Evolutionary conservation across 2,329 filamentous ascomycete genomes (phyloP).

Genomic region (Arthrocladium fulminans): DNA sequence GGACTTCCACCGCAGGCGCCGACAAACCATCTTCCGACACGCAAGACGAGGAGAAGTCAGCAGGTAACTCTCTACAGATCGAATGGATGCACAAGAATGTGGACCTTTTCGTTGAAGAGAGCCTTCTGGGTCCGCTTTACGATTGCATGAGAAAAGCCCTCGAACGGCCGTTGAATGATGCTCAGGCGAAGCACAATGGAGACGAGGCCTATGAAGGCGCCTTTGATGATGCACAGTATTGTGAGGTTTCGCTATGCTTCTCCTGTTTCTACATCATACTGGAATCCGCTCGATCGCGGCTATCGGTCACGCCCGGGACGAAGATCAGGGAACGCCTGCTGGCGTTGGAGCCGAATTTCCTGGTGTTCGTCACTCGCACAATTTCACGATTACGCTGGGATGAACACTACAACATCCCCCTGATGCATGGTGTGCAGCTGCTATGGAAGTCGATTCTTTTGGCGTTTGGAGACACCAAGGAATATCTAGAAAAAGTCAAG

Average conservation of each 20-base stretch:
- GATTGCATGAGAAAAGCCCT: constrained; percentile 32
- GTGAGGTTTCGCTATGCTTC: constrained; percentile 21
- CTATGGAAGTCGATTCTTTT: constrained; percentile 89
- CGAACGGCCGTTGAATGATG: constrained; percentile 26
- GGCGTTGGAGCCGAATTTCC: constrained; percentile 17
- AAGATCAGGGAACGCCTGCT: constrained; percentile 14
- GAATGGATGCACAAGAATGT: constrained; percentile 39
- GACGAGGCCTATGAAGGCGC: constrained; percentile 12
- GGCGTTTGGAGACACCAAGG: constrained; percentile 68
- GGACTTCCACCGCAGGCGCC: constrained; percentile 56
- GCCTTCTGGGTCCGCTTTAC: constrained; percentile 30
- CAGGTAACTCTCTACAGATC: constrained; percentile 39
- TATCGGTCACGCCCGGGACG: constrained; percentile 10
- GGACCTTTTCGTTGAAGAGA: constrained; percentile 30
- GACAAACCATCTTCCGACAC: constrained; percentile 27
- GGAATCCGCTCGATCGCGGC: constrained; percentile 18
- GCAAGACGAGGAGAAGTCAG: constrained; percentile 30
- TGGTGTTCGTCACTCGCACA: constrained; percentile 19
- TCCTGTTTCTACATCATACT: constrained; percentile 22
- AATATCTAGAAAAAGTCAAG: constrained; percentile 63
- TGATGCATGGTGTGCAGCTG: constrained; percentile 66
- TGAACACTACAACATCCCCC: constrained; percentile 42
- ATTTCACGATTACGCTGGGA: constrained; percentile 55
- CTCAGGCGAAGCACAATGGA: constrained; percentile 6
- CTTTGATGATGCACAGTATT: constrained; percentile 20